Evolutionary conservation across 768 basidiomycete species (phyloP).

Genomic region (Ramaria rubella): DNA sequence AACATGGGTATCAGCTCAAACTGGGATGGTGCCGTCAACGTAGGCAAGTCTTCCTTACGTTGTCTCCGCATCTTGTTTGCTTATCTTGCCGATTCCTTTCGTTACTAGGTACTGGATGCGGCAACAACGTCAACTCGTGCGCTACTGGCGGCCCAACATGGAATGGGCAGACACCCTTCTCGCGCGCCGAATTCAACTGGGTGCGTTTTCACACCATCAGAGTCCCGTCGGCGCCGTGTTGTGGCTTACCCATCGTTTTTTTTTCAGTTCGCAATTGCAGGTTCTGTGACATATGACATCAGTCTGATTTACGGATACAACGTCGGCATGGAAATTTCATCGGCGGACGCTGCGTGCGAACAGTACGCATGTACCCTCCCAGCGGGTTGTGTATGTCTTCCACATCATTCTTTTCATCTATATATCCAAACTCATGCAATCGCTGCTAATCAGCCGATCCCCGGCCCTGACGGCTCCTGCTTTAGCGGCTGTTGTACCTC

Average conservation of each 20-base stretch:
- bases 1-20: conserved; percentile 15
- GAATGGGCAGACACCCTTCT: conserved; percentile 4
- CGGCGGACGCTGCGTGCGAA: background rate
- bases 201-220: background rate
- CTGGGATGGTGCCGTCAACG: conserved; percentile 6
- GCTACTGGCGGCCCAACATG: conserved; percentile 3
- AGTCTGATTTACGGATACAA: conserved; percentile 8
- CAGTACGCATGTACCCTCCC: conserved; percentile 5
- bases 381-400: conserved; percentile 1
- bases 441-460: background rate
- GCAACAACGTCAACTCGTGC: background rate
- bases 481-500: conserved; percentile 6
- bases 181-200: conserved; percentile 3
- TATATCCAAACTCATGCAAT: background rate
- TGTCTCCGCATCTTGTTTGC: too few relatives aligned
- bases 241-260: background rate
- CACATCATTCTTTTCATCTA: too few relatives aligned
- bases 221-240: background rate
- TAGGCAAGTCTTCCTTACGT: background rate
- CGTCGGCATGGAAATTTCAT: conserved; percentile 6
- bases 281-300: conserved; percentile 1
- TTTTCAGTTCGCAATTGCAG: background rate
- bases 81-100: background rate
- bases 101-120: conserved; percentile 1
- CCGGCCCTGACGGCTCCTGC: conserved; percentile 1